Conservation (phyloP, 257 asterid genomes). For the Haberlea rhodopensis region DNA sequence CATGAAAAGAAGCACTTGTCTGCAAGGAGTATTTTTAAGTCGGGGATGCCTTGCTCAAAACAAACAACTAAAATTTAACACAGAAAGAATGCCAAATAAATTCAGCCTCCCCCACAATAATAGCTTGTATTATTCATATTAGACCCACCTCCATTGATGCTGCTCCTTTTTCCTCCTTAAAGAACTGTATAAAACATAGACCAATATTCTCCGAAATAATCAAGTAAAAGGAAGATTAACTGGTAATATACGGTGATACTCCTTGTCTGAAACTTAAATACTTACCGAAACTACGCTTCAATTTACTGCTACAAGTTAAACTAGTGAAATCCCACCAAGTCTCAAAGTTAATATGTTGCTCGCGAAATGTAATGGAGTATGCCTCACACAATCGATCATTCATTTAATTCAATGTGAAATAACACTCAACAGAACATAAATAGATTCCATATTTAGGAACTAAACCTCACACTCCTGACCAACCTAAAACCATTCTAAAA, state of each 20-base stretch:
- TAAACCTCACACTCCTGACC: neutral
- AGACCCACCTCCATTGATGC: neutral
- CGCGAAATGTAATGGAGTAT: neutral
- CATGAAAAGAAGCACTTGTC: neutral
- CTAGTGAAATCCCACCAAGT: neutral
- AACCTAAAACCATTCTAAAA: neutral
- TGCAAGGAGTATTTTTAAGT: neutral
- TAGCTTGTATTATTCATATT: no score
- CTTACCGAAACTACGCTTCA: neutral
- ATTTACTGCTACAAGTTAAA: constrained; percentile 1
- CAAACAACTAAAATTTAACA: neutral
- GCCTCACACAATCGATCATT: neutral
- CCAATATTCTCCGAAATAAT: neutral
- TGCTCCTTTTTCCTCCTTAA: neutral
- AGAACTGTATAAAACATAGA: neutral
- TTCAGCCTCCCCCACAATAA: neutral
- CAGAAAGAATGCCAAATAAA: neutral
- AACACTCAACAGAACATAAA: neutral
- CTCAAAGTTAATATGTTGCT: neutral
- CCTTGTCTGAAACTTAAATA: neutral
- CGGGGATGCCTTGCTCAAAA: neutral
- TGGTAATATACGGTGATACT: neutral
- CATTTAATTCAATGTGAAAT: constrained; percentile 1
- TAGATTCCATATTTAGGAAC: neutral
- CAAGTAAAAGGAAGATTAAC: neutral